phyloP scores from a whole-genome alignment of 2,329 filamentous ascomycete genomes.

The Massarina eburnea region DNA sequence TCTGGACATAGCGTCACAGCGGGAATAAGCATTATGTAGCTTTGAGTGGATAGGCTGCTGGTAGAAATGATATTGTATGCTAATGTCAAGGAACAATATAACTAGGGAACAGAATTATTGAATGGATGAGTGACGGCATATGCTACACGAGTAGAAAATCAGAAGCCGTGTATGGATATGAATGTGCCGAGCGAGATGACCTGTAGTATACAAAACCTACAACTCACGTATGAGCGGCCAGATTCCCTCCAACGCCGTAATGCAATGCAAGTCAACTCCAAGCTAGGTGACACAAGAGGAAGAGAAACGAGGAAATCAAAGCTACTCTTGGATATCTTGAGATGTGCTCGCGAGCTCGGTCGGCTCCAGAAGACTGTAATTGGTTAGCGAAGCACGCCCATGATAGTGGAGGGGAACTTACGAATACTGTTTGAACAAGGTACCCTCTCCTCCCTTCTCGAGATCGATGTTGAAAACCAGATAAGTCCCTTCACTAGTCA shows the following conservation, averaged over 20 bases:
- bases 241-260: neutral
- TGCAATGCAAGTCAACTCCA: neutral
- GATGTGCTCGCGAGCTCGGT: constrained; percentile 37
- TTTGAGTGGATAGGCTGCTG: too few relatives aligned
- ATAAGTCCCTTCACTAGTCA: constrained; percentile 92
- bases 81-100: too few relatives aligned
- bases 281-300: neutral
- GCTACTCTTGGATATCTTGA: constrained; percentile 34
- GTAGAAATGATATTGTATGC: too few relatives aligned
- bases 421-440: constrained; percentile 89
- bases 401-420: constrained; percentile 53
- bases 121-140: too few relatives aligned
- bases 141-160: too few relatives aligned
- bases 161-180: too few relatives aligned
- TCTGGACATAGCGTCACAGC: too few relatives aligned
- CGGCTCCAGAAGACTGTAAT: constrained; percentile 36
- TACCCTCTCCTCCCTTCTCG: constrained; percentile 90
- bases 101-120: too few relatives aligned
- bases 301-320: neutral
- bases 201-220: neutral
- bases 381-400: neutral
- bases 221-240: neutral
- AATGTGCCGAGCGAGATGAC: neutral
- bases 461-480: constrained; percentile 95
- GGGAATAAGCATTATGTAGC: too few relatives aligned